Evolutionary conservation across 306 rosid species (phyloP), one percentile per base, ranked within the genome.

Genomic region (Trifolium pratense): DNA sequence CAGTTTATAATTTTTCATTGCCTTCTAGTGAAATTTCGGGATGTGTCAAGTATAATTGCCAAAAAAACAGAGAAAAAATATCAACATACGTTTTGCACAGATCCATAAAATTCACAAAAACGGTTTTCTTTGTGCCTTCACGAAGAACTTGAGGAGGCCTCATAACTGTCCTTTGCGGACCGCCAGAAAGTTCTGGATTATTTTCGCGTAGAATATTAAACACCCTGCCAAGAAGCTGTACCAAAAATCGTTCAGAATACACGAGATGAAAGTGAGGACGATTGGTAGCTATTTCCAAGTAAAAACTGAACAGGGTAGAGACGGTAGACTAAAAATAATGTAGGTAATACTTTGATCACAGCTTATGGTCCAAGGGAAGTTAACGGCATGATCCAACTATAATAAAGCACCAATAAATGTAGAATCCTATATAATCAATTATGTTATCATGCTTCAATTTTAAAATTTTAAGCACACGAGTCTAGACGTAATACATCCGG

Each of bases 61-160:
- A 5, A 25, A 5, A 3, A 29, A 51, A 15, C 21, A n/a, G 12
- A 63, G 31, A 26, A 7, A 48, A 63, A 12, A 53, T 42, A 45
- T 16, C 32, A 66, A 69, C 90, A 70, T 86, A 88, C 92, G 89
- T 79, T 84, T 91, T 93, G 91, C 98, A 93, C 1, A 91, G 87
- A 77, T 93, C 98, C 97, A 93, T 93, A 82, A 93, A 93, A 72
- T 93, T 93, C 80, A 91, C 97, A 60, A 93, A 93, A 21, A 93
- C 98, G 11, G 98, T 93, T 85, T 93, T 93, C 89, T 93, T 93
- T 39, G 98, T 91, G 86, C 98, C 98, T 73, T 93, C 98, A 76
- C 98, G 97, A 76, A 93, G 97, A 79, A 93, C 98, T 87, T 93
- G 96, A 21, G 97, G 98, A 78, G 98, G 98, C 88, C 98, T 89